Evolutionary conservation across 1,284 basidiomycete genomes (phyloP).

Genomic region (Pseudozyma sp.): DNA sequence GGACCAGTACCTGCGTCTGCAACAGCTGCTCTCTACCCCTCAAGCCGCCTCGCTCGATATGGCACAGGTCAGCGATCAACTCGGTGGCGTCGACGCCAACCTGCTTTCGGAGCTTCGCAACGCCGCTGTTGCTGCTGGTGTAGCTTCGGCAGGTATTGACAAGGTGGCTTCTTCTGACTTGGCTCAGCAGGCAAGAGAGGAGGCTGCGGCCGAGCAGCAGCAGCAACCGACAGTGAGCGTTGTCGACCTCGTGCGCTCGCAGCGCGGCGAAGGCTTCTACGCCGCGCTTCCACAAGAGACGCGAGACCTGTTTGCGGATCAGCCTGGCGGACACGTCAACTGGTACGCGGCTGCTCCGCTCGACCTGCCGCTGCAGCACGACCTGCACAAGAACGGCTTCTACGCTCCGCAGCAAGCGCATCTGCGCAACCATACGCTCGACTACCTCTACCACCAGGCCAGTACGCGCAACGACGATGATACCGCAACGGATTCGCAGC

Average conservation of each 20-base stretch:
- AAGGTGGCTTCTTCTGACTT: conserved; percentile 34
- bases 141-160: conserved; percentile 27
- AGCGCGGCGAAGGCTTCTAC: conserved; percentile 55
- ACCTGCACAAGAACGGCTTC: conserved; percentile 46
- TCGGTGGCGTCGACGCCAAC: conserved; percentile 36
- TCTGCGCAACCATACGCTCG: conserved; percentile 44
- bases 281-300: conserved; percentile 49
- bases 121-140: conserved; percentile 40
- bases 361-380: conserved; percentile 48
- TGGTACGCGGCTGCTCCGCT: conserved; percentile 62
- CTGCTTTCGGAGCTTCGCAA: conserved; percentile 44
- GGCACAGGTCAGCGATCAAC: conserved; percentile 31
- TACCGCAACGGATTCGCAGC: conserved; percentile 8
- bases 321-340: conserved; percentile 48
- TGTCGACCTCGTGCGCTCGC: conserved; percentile 39
- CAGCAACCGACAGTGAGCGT: conserved; percentile 34
- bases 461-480: conserved; percentile 19
- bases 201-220: not conserved
- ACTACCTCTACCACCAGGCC: conserved; percentile 50
- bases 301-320: conserved; percentile 50
- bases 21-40: conserved; percentile 42
- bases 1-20: conserved; percentile 42
- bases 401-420: conserved; percentile 44
- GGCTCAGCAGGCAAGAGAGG: conserved; percentile 6
- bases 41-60: conserved; percentile 46